A percentile compares a stretch with the other conserved stretches of the same genome.
These are phyloP conservation scores for Salvia miltiorrhiza DNA, from an alignment of 257 asterid genomes.

Conservation along the genomic window DNA sequence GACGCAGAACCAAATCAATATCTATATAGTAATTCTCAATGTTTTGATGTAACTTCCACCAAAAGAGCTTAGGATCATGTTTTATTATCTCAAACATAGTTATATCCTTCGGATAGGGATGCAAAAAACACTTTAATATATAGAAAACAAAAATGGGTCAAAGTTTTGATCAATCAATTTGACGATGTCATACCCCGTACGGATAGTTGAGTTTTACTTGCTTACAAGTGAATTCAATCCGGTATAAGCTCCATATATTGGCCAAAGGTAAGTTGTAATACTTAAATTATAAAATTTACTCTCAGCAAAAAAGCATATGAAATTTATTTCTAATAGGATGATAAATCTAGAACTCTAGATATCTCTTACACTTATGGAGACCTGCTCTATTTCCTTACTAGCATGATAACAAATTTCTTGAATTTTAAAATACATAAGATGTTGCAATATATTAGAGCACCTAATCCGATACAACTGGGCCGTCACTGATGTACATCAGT, in stretches of 20 bases:
- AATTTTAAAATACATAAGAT: too few relatives aligned
- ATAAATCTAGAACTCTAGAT: neutral
- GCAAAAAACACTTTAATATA: neutral
- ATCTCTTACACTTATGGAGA: neutral
- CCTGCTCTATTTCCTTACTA: too few relatives aligned
- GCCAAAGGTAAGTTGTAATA: neutral
- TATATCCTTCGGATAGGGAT: neutral
- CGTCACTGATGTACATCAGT: too few relatives aligned
- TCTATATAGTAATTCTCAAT: slow-evolving; percentile 1
- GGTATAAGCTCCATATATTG: neutral
- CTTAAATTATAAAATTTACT: neutral
- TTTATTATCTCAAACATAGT: neutral
- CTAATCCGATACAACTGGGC: too few relatives aligned
- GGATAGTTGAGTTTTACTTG: neutral
- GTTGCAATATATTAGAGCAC: neutral
- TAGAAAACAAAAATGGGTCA: neutral
- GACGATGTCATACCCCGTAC: neutral
- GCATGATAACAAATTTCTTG: too few relatives aligned
- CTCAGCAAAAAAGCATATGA: neutral
- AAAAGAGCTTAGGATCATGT: neutral
- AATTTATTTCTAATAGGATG: neutral
- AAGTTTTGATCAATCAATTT: neutral
- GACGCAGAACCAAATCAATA: neutral
- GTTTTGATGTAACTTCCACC: neutral
- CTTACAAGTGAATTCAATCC: neutral